phyloP scores from a whole-genome alignment of 1,284 basidiomycete genomes.

The Golubevia pallescens region DNA sequence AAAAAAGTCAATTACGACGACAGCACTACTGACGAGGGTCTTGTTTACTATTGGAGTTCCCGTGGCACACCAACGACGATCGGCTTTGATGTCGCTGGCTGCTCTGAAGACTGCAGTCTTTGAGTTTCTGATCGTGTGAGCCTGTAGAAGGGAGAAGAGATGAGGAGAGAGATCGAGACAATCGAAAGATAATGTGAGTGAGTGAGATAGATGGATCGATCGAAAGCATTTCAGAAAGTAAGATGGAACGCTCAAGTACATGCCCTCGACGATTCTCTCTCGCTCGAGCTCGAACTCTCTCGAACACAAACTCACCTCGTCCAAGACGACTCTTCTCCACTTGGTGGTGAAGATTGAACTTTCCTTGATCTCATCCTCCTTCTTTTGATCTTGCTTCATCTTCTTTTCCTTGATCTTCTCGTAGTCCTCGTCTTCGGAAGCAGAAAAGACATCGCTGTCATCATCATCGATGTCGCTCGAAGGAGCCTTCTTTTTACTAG shows the following conservation, averaged over 20 bases:
- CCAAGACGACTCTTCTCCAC: conserved; percentile 20
- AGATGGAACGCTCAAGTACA: neutral
- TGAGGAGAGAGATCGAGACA: neutral
- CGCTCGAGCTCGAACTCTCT: neutral
- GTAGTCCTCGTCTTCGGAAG: conserved; percentile 8
- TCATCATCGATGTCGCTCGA: neutral
- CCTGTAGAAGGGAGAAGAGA: neutral
- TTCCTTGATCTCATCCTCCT: conserved; percentile 5
- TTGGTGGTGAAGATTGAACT: conserved; percentile 6
- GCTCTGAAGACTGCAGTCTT: conserved; percentile 14
- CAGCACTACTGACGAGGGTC: neutral
- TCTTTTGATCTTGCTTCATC: neutral
- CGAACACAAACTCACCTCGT: conserved; percentile 9
- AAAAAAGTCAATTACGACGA: too few species aligned
- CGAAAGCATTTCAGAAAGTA: neutral
- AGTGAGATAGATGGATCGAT: too few species aligned
- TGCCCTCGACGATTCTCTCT: too few species aligned
- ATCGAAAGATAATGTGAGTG: too few species aligned
- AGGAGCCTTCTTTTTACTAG: neutral
- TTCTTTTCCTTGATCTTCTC: neutral
- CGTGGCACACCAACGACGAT: conserved; percentile 13
- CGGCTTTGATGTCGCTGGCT: conserved; percentile 10
- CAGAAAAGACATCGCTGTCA: neutral
- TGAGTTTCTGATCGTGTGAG: conserved; percentile 16
- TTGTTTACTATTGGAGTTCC: conserved; percentile 23